These are phyloP conservation scores for Monosporozyma yasuniensis DNA, from an alignment of 805 yeast genomes.

Conservation along the genomic window DNA sequence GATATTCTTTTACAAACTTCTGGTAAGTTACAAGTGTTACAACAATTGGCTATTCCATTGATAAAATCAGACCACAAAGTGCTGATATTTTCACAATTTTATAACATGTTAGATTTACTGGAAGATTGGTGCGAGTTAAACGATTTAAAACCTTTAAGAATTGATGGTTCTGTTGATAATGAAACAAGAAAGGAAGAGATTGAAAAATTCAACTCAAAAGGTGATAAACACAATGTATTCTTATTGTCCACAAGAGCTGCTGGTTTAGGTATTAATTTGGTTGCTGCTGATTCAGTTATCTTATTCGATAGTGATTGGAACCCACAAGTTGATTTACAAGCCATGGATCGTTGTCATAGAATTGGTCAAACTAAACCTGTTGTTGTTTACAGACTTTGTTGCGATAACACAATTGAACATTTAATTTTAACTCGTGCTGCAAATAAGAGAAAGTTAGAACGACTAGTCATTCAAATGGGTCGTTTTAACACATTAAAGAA, in stretches of 20 bases:
- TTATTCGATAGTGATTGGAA: conserved; percentile 94
- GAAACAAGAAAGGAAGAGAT: conserved; percentile 59
- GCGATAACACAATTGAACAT: conserved; percentile 77
- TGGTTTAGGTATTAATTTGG: conserved; percentile 82
- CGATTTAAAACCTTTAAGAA: conserved; percentile 42
- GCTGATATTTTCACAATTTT: conserved; percentile 80
- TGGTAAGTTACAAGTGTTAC: conserved; percentile 62
- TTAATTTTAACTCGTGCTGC: conserved; percentile 69
- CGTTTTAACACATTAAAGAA: conserved; percentile 39
- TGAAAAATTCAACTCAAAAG: conserved; percentile 34
- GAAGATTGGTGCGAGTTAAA: conserved; percentile 61
- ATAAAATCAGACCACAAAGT: conserved; percentile 51
- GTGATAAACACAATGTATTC: conserved; percentile 41
- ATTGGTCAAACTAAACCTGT: conserved; percentile 87
- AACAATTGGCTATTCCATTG: conserved; percentile 50
- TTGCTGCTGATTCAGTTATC: conserved; percentile 83
- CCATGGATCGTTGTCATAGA: conserved; percentile 91
- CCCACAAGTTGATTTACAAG: conserved; percentile 93
- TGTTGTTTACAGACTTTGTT: conserved; percentile 66
- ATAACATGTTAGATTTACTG: conserved; percentile 69
- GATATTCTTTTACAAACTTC: conserved; percentile 45
- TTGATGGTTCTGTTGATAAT: conserved; percentile 71
- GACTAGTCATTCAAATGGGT: conserved; percentile 63
- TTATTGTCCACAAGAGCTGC: conserved; percentile 88
- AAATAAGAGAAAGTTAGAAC: conserved; percentile 70